Base-by-base conservation (phyloP, 306 rosid species). In the Oxytropis ochrocephala region DNA sequence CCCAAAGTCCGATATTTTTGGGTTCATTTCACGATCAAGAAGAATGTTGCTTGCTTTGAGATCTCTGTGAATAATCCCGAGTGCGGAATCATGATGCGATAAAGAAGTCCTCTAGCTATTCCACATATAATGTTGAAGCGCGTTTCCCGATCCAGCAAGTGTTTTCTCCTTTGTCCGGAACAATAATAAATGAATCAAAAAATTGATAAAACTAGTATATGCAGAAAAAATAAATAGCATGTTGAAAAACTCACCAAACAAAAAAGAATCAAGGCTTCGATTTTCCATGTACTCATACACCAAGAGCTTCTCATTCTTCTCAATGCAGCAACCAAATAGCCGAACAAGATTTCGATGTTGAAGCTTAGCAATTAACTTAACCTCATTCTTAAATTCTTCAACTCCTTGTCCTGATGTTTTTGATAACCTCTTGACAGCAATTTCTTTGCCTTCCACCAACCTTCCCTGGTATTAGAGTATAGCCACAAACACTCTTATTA, bases 1-100 rank as follows among this genome's bases (percentile, higher is more conserved):
- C 6, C 96, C 96, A 77, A 90, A 90, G 17, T 90, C 96, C 0
- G 94, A 90, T 73, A 87, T 90, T 68, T 87, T 90, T 5, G 96
- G 96, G 1, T 66, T 82, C 84, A 87, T 70, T 47, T 87, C 87
- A 21, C 50, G 67, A 41, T 90, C 94, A 10, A 90, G 94, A 14
- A 90, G 68, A 73, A 90, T 59, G 7, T 90, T 90, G 76, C 96
- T 85, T 27, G 89, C 88, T 72, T 90, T 90, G 54, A 90, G 87
- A 75, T 89, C 97, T 18, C 96, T 88, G 17, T 92, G 96, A 18
- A 92, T 89, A 43, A 92, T 92, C 69, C 84, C 74, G 19, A 90
- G 76, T 57, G 91, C 80, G 0, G 96, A 90, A 77, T 90, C 94
- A 63, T 87, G 91, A 42, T 90, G 96, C 33, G 83, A 79, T 90